phyloP scores from a whole-genome alignment of 1,139 yeast species.

The Pichia kudriavzevii region DNA sequence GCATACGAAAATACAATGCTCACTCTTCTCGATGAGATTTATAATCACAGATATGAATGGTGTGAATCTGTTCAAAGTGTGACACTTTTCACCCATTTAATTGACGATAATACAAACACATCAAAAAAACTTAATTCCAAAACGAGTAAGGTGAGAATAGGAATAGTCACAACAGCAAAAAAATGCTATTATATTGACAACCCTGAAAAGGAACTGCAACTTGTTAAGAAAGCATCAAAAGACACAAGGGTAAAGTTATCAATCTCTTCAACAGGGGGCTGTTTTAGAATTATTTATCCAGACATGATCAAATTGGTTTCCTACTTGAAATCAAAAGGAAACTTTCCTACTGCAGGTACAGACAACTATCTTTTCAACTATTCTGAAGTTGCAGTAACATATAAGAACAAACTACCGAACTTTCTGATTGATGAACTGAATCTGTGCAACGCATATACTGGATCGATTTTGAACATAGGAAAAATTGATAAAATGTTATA shows the following conservation, averaged over 20 bases:
- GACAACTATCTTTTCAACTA: constrained; percentile 5
- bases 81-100: no score
- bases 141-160: no score
- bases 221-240: neutral
- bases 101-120: neutral
- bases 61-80: neutral
- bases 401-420: neutral
- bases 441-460: neutral
- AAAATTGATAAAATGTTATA: constrained; percentile 7
- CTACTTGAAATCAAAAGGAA: neutral
- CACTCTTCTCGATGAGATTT: constrained; percentile 11
- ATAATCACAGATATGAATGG: constrained; percentile 7
- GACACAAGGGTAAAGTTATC: constrained; percentile 1
- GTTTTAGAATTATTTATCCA: constrained; percentile 2
- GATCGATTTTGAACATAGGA: constrained; percentile 7
- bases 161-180: constrained; percentile 2
- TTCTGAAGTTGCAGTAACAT: constrained; percentile 2
- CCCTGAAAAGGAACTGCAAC: constrained; percentile 3
- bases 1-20: neutral
- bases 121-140: neutral
- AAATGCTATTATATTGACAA: neutral
- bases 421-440: neutral
- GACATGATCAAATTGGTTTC: neutral
- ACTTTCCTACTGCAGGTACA: constrained; percentile 1
- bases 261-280: neutral